A percentile compares a stretch with the other conserved stretches of the same genome.
Evolutionary conservation across 768 basidiomycete genomes (phyloP).

Genomic region (Cubamyces sp.): DNA sequence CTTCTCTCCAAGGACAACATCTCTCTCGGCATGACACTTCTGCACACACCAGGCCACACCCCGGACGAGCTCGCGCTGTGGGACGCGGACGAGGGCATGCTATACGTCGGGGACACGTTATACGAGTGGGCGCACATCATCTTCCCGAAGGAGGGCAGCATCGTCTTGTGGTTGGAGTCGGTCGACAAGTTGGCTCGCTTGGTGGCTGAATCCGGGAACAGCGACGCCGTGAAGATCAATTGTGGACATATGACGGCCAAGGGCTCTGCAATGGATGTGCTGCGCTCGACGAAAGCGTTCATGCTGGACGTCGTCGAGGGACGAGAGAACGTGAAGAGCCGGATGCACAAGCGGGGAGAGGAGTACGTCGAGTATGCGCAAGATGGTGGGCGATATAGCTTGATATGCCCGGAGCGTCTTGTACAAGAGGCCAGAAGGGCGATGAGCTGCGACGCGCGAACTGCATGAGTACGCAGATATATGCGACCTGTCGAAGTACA

Average conservation of each 20-base stretch:
- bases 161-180: constrained; percentile 50
- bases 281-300: constrained; percentile 46
- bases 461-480: background rate
- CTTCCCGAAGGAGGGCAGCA: constrained; percentile 58
- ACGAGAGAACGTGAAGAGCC: constrained; percentile 40
- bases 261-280: constrained; percentile 50
- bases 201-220: constrained; percentile 31
- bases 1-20: constrained; percentile 35
- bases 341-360: constrained; percentile 41
- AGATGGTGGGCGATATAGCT: constrained; percentile 44
- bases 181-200: constrained; percentile 49
- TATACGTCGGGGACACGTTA: constrained; percentile 60
- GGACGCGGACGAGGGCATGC: constrained; percentile 51
- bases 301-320: constrained; percentile 52
- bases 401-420: constrained; percentile 54
- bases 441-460: background rate
- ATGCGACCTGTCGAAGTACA: background rate
- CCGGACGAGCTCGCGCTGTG: constrained; percentile 62
- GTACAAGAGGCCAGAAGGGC: constrained; percentile 42
- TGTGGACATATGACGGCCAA: constrained; percentile 53
- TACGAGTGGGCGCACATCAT: constrained; percentile 60
- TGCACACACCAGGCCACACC: constrained; percentile 63
- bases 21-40: constrained; percentile 44
- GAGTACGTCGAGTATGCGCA: constrained; percentile 50
- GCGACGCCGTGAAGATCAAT: constrained; percentile 41